Conservation (phyloP, 495 filamentous ascomycete genomes). For the Ascobolus immersus region DNA sequence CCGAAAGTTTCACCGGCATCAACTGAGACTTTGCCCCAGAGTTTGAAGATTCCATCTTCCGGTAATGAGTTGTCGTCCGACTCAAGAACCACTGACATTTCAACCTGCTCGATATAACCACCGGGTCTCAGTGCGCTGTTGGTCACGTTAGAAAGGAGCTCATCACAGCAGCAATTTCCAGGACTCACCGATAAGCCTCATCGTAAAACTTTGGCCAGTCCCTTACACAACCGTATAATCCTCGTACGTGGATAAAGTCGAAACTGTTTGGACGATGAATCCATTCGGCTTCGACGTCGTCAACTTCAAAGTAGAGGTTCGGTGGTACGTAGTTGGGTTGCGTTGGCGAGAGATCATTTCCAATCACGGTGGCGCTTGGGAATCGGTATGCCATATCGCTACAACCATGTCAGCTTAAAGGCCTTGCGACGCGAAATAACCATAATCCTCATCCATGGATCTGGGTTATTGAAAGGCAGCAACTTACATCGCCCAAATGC, state of each 20-base stretch:
- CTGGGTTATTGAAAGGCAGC: too few species aligned
- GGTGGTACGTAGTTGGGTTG: constrained; percentile 26
- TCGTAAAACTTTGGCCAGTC: constrained; percentile 28
- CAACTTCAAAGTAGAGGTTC: constrained; percentile 25
- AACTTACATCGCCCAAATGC: too few species aligned
- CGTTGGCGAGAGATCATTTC: constrained; percentile 37
- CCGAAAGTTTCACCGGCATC: too few species aligned
- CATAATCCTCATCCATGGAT: too few species aligned
- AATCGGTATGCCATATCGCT: too few species aligned
- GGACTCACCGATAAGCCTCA: constrained; percentile 16
- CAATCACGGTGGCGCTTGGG: too few species aligned
- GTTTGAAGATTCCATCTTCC: too few species aligned
- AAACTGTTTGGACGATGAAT: constrained; percentile 25
- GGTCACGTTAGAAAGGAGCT: constrained; percentile 4
- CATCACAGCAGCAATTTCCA: background rate
- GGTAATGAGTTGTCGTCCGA: too few species aligned
- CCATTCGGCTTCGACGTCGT: constrained; percentile 30
- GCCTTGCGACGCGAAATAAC: too few species aligned
- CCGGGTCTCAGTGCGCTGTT: constrained; percentile 23
- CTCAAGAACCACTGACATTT: too few species aligned
- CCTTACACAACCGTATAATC: constrained; percentile 25
- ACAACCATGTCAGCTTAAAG: too few species aligned
- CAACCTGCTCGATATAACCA: constrained; percentile 29
- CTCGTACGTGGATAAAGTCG: constrained; percentile 38
- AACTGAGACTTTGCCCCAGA: too few species aligned